These are phyloP conservation scores for Linnemannia exigua DNA, from an alignment of 192 early-diverging fungal species.

Conservation along the genomic window DNA sequence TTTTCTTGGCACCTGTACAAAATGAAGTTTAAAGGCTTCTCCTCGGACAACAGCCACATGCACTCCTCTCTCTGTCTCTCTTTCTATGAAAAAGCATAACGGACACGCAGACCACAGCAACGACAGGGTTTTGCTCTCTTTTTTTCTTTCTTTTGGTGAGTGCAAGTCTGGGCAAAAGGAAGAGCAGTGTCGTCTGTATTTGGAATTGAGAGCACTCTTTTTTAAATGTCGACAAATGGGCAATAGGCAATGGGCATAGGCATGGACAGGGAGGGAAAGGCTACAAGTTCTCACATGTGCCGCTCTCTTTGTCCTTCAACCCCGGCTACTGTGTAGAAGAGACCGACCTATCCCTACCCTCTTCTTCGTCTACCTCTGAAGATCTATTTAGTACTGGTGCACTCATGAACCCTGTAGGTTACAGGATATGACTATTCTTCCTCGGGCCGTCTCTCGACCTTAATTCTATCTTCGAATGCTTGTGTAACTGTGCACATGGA, in stretches of 20 bases:
- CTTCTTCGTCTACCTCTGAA: background rate
- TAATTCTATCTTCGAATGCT: background rate
- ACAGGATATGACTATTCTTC: background rate
- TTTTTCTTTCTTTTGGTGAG: no score
- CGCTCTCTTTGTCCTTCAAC: background rate
- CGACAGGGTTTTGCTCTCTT: background rate
- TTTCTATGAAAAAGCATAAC: no score
- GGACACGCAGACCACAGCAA: no score
- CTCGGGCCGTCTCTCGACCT: background rate
- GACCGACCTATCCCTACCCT: background rate
- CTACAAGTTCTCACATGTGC: background rate
- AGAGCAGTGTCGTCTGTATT: background rate
- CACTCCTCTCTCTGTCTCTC: no score
- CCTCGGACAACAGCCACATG: no score
- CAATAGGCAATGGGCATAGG: background rate
- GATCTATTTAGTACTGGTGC: background rate
- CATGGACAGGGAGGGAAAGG: background rate
- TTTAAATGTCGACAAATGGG: background rate
- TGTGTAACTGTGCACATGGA: constrained; percentile 1
- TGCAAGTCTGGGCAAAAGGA: background rate
- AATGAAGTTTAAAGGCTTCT: no score
- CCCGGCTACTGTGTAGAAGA: background rate
- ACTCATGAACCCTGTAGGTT: background rate
- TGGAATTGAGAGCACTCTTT: background rate
- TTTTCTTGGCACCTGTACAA: constrained; percentile 1